phyloP scores from a whole-genome alignment of 257 asterid species.

The Nicotiana attenuata region DNA sequence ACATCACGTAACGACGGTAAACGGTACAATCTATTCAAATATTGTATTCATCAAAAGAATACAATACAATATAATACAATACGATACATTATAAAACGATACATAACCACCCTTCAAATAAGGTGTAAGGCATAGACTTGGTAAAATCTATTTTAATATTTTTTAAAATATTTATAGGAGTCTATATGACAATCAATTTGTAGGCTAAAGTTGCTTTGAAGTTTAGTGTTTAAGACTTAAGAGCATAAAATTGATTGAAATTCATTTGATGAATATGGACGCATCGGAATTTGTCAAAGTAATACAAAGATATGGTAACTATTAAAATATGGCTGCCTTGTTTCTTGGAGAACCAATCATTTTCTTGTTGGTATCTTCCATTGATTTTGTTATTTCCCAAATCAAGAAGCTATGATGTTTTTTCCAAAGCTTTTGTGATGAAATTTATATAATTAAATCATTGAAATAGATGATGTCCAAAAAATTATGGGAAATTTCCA shows the following conservation, averaged over 20 bases:
- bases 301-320: neutral
- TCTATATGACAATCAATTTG: too few species aligned
- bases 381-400: constrained; percentile 8
- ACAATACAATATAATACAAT: too few species aligned
- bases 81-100: too few species aligned
- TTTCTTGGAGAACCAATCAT: constrained; percentile 15
- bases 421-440: neutral
- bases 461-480: neutral
- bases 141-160: too few species aligned
- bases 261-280: neutral
- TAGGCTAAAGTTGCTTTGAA: too few species aligned
- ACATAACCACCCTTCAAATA: too few species aligned
- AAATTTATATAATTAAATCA: neutral
- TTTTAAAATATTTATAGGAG: too few species aligned
- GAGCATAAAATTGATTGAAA: neutral
- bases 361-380: neutral
- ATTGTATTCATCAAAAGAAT: too few species aligned
- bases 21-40: too few species aligned
- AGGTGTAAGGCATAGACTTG: too few species aligned
- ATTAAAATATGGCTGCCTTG: constrained; percentile 5
- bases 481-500: neutral
- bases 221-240: too few species aligned
- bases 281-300: neutral
- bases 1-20: too few species aligned
- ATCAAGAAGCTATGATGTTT: constrained; percentile 9